Percentiles rank a stretch among this genome's conserved stretches.
These are phyloP conservation scores for Penicillium paxilli DNA, from an alignment of 495 filamentous ascomycete species.

Conservation along the genomic window DNA sequence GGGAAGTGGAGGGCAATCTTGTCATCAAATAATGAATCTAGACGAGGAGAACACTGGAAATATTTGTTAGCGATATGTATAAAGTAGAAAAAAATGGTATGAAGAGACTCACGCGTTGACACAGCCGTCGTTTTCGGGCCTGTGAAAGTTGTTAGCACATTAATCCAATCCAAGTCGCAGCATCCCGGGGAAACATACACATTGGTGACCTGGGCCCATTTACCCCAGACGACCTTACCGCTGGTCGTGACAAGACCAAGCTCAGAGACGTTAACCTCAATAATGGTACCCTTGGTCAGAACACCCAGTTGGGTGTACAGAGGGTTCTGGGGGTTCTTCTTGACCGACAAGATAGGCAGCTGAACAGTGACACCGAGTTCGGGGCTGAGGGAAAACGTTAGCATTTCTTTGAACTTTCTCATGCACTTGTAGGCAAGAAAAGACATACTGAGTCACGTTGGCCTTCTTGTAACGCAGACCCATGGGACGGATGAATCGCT, in stretches of 20 bases:
- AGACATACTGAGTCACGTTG: conserved; percentile 71
- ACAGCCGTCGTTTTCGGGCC: conserved; percentile 26
- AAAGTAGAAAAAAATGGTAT: not conserved
- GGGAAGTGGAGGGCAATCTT: conserved; percentile 11
- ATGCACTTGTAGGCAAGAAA: too few relatives aligned
- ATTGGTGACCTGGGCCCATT: conserved; percentile 74
- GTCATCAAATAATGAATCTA: conserved; percentile 11
- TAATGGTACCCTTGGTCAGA: conserved; percentile 88
- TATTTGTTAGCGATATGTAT: conserved; percentile 5
- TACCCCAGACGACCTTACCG: conserved; percentile 90
- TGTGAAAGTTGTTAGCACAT: conserved; percentile 1
- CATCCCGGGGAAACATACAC: conserved; percentile 43
- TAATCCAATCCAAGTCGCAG: not conserved
- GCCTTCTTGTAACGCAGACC: conserved; percentile 90
- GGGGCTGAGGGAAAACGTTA: conserved; percentile 41
- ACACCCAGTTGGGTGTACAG: conserved; percentile 95
- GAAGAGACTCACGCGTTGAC: conserved; percentile 19
- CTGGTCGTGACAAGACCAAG: conserved; percentile 88
- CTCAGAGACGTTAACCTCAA: conserved; percentile 95
- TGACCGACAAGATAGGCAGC: conserved; percentile 88
- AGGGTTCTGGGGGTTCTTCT: conserved; percentile 97
- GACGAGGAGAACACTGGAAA: conserved; percentile 25
- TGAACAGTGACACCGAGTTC: conserved; percentile 89
- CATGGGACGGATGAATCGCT: conserved; percentile 81
- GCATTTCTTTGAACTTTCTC: too few relatives aligned